Evolutionary conservation across 2,329 filamentous ascomycete species (phyloP), one percentile per base, ranked within the genome.

Genomic region (Leptographium galeiforme): DNA sequence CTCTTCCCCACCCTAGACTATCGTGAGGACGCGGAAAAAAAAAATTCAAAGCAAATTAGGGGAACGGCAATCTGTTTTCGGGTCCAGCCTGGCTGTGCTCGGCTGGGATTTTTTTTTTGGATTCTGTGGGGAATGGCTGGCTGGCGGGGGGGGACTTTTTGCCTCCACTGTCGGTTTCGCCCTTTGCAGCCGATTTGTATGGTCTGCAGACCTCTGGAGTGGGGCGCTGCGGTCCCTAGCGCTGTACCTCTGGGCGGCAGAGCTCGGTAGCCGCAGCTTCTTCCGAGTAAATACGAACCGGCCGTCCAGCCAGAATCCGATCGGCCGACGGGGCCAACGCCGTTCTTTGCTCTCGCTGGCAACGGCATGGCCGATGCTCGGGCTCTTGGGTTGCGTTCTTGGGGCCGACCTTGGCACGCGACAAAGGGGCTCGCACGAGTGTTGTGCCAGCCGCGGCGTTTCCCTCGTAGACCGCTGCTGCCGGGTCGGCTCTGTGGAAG

Each of bases 251-350:
- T 19, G 6, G 30, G 32, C 36, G 33, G 34, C 32, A 44, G 38
- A 51, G 46, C 57, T 58, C 57, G 57, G 57, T 51, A 56, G 56
- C 56, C 52, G 51, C 14, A 33, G 50, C 39, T 53, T 39, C 50
- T 57, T 59, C 57, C 57, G 58, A 59, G 58, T 59, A 59, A 55
- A 45, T 59, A 59, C 58, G 58, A 59, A 49, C 57, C 49, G 50
- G 50, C 47, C 7, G 47, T 14, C 48, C 38, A 25, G 16, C 19
- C 30, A n/a, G 53, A 54, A 53, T 50, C 57, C 57, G 57, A 57
- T 56, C 56, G 56, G 34, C 56, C 57, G 57, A 57, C 49, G 45
- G 48, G 7, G 48, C n/a, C 33, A 36, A 25, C n/a, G 14, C 34
- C 16, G 33, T 39, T 7, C 14, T 30, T 38, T 39, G n/a, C 34